A percentile compares a stretch with the other conserved stretches of the same genome.
phyloP scores from a whole-genome alignment of 495 filamentous ascomycete species.

The Astrothelium subdiscretum region DNA sequence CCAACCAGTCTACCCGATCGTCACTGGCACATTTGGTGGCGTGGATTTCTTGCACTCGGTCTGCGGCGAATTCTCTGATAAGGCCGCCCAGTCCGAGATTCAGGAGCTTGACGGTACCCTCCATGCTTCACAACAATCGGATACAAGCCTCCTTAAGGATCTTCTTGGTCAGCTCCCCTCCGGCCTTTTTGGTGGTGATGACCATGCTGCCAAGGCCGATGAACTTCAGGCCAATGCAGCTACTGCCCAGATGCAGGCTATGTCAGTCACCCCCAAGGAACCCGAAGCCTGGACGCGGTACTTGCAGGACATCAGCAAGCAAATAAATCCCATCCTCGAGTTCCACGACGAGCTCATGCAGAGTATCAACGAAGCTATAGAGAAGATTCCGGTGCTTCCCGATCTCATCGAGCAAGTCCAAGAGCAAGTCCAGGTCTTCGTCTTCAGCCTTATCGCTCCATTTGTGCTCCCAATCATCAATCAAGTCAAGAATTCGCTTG shows the following conservation, averaged over 20 bases:
- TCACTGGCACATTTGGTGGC: constrained; percentile 77
- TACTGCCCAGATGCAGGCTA: constrained; percentile 52
- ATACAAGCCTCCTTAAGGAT: constrained; percentile 58
- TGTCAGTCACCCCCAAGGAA: constrained; percentile 54
- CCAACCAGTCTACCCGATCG: constrained; percentile 56
- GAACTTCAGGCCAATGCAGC: constrained; percentile 36
- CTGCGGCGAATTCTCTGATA: constrained; percentile 78
- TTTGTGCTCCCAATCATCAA: constrained; percentile 75
- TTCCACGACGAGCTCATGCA: constrained; percentile 83
- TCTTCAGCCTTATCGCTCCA: constrained; percentile 75
- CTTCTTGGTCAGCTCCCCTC: constrained; percentile 67
- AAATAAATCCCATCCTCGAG: constrained; percentile 75
- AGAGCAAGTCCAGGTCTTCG: constrained; percentile 61
- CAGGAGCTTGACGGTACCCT: constrained; percentile 71
- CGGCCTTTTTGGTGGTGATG: constrained; percentile 58
- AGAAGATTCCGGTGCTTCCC: constrained; percentile 68
- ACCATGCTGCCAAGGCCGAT: constrained; percentile 57
- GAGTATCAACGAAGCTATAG: constrained; percentile 60
- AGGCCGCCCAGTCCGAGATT: constrained; percentile 76
- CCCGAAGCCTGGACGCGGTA: constrained; percentile 65
- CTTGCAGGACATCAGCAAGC: constrained; percentile 50
- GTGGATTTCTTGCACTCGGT: constrained; percentile 83
- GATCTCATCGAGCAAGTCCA: constrained; percentile 69
- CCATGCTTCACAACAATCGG: constrained; percentile 39
- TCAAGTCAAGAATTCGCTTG: constrained; percentile 74